These are phyloP conservation scores for Hamamelis virginiana DNA, from an alignment of 164 flowering plant species.

Conservation along the genomic window DNA sequence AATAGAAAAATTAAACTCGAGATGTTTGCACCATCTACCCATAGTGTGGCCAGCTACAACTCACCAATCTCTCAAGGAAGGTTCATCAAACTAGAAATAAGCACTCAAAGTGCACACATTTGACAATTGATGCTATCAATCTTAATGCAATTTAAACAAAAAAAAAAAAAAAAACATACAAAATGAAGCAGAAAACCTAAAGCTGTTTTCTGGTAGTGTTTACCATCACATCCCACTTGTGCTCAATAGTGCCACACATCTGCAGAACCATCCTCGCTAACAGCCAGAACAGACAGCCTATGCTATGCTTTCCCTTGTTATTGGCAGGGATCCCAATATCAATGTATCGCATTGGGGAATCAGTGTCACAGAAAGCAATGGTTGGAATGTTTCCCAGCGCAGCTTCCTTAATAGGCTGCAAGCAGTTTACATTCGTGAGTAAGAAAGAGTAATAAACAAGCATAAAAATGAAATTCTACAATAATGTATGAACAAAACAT, in stretches of 20 bases:
- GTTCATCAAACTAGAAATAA: neutral
- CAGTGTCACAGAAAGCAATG: slow-evolving; percentile 90
- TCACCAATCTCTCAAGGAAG: no score
- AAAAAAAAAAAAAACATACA: neutral
- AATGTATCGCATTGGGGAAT: slow-evolving; percentile 81
- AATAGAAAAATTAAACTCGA: neutral
- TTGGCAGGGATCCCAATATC: slow-evolving; percentile 92
- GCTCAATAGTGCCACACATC: slow-evolving; percentile 80
- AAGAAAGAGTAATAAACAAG: neutral
- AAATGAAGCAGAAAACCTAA: neutral
- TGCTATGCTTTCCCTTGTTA: slow-evolving; percentile 91
- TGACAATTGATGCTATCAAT: neutral
- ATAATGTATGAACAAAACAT: neutral
- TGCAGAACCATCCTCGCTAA: slow-evolving; percentile 85
- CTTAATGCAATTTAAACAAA: neutral
- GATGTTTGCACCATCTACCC: neutral
- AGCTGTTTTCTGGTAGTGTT: neutral
- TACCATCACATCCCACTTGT: slow-evolving; percentile 68
- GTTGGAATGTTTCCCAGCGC: slow-evolving; percentile 84
- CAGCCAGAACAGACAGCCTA: slow-evolving; percentile 87
- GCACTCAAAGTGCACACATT: no score
- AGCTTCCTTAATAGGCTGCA: slow-evolving; percentile 89
- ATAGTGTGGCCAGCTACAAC: neutral
- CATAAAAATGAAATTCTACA: neutral
- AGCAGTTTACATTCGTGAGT: neutral